These are phyloP conservation scores for Chaetoscypha palmicola DNA, from an alignment of 2,329 filamentous ascomycete species.

Conservation along the genomic window DNA sequence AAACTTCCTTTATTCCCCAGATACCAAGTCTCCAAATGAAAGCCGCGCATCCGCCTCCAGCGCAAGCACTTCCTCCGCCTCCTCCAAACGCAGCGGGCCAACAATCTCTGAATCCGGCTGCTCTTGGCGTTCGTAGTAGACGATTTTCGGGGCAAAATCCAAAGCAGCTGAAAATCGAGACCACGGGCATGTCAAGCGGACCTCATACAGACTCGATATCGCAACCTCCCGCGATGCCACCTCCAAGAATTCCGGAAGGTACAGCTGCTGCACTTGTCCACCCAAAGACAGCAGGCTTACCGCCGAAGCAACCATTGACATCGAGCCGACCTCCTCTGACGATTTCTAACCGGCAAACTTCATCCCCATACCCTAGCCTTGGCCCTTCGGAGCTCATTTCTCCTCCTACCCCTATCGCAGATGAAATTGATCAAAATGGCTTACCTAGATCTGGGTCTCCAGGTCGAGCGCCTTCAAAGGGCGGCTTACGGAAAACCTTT, in stretches of 20 bases:
- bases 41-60: slow-evolving; percentile 22
- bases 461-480: slow-evolving; percentile 37
- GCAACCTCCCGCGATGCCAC: slow-evolving; percentile 25
- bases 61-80: slow-evolving; percentile 34
- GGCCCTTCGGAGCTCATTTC: slow-evolving; percentile 24
- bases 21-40: slow-evolving; percentile 24
- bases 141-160: slow-evolving; percentile 73
- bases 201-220: slow-evolving; percentile 15
- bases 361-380: slow-evolving; percentile 23
- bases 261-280: slow-evolving; percentile 9
- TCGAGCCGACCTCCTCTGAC: slow-evolving; percentile 19
- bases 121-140: slow-evolving; percentile 60
- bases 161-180: slow-evolving; percentile 87
- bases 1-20: slow-evolving; percentile 34
- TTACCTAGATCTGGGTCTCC: slow-evolving; percentile 47
- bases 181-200: slow-evolving; percentile 31
- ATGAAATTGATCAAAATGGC: slow-evolving; percentile 32
- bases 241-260: slow-evolving; percentile 19
- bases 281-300: slow-evolving; percentile 26
- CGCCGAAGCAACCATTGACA: slow-evolving; percentile 14
- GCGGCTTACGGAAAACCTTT: slow-evolving; percentile 55
- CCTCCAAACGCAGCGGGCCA: slow-evolving; percentile 27
- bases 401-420: slow-evolving; percentile 28
- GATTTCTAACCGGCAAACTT: slow-evolving; percentile 23
- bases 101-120: slow-evolving; percentile 35